A percentile compares a stretch with the other conserved stretches of the same genome.
Evolutionary conservation across 768 basidiomycete species (phyloP).

Genomic region (Leccinum barrowsii): DNA sequence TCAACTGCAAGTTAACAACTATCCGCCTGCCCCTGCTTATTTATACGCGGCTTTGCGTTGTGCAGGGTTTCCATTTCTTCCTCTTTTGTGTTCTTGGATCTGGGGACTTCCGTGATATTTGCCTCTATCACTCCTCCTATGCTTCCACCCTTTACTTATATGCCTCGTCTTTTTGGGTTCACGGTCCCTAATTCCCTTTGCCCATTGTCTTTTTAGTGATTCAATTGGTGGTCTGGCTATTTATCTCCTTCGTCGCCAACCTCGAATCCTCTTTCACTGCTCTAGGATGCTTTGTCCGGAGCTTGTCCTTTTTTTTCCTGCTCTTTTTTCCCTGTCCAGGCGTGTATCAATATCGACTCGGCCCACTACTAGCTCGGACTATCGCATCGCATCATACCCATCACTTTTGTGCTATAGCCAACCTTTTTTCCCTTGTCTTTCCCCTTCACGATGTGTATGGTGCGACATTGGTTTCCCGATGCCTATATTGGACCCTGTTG

Average conservation of each 20-base stretch:
- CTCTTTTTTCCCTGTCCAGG: neutral
- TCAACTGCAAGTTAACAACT: slow-evolving; percentile 17
- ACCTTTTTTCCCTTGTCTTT: neutral
- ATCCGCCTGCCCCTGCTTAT: slow-evolving; percentile 29
- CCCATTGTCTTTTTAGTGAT: slow-evolving; percentile 29
- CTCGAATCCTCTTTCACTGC: neutral
- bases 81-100: slow-evolving; percentile 41
- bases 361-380: slow-evolving; percentile 26
- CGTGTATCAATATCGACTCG: slow-evolving; percentile 35
- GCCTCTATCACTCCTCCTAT: slow-evolving; percentile 11
- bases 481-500: slow-evolving; percentile 27
- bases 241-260: slow-evolving; percentile 13
- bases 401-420: slow-evolving; percentile 26
- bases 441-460: slow-evolving; percentile 27
- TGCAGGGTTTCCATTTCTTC: slow-evolving; percentile 28
- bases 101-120: slow-evolving; percentile 33
- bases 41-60: slow-evolving; percentile 28
- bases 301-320: neutral
- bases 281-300: neutral
- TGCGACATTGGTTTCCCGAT: slow-evolving; percentile 33
- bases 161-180: slow-evolving; percentile 23
- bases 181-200: slow-evolving; percentile 19
- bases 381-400: slow-evolving; percentile 33
- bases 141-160: slow-evolving; percentile 14
- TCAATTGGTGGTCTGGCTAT: slow-evolving; percentile 17